Evolutionary conservation across 495 filamentous ascomycete genomes (phyloP).

Genomic region (Symbiotaphrina buchneri): DNA sequence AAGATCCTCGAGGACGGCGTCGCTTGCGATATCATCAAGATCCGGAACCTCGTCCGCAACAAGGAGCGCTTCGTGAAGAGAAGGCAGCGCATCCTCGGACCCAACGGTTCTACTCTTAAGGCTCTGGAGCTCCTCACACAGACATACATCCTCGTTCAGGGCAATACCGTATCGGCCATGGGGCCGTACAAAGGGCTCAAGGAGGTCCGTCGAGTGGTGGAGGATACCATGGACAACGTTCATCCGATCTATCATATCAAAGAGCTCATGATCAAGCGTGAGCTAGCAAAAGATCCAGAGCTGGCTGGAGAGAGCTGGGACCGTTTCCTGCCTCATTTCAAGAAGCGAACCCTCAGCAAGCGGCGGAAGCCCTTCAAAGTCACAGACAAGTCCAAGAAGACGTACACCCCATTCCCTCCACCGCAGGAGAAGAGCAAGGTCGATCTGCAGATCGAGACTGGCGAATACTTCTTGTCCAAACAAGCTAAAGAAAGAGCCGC

Average conservation of each 20-base stretch:
- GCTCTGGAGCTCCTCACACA: constrained; percentile 86
- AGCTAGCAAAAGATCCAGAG: constrained; percentile 86
- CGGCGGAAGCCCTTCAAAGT: constrained; percentile 65
- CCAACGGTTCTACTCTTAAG: constrained; percentile 69
- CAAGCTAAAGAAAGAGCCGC: constrained; percentile 68
- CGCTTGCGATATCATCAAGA: constrained; percentile 87
- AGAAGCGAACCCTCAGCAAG: constrained; percentile 80
- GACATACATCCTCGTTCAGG: constrained; percentile 90
- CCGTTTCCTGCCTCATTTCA: constrained; percentile 92
- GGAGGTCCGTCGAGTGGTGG: constrained; percentile 70
- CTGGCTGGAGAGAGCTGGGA: constrained; percentile 81
- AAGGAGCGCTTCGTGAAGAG: constrained; percentile 96
- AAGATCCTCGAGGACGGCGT: constrained; percentile 85
- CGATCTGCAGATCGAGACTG: constrained; percentile 91
- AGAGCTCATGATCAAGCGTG: constrained; percentile 96
- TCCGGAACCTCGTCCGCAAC: constrained; percentile 69
- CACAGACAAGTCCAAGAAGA: constrained; percentile 82
- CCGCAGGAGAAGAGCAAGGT: constrained; percentile 89
- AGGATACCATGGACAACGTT: constrained; percentile 94
- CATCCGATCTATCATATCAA: constrained; percentile 92
- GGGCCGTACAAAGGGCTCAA: constrained; percentile 83
- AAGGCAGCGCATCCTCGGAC: constrained; percentile 75
- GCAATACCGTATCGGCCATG: constrained; percentile 87
- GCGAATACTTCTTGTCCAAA: constrained; percentile 89
- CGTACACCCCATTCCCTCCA: constrained; percentile 55